phyloP scores from a whole-genome alignment of 768 basidiomycete genomes.

The Russula sp. region DNA sequence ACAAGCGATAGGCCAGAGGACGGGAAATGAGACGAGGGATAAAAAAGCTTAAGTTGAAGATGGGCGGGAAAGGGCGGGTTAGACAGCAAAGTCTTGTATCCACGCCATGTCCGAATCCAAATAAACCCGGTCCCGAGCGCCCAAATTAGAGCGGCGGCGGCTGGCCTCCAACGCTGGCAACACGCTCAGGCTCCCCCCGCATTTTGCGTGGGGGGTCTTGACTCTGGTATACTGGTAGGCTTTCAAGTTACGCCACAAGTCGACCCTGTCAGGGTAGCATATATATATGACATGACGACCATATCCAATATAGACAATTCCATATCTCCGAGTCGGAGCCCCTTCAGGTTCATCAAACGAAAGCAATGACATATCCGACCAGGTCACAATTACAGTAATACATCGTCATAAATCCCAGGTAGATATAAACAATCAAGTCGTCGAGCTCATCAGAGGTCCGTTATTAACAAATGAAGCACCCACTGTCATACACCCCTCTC shows the following conservation, averaged over 20 bases:
- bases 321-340: too few species aligned
- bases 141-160: neutral
- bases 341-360: too few species aligned
- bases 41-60: neutral
- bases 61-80: neutral
- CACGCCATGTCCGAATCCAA: conserved; percentile 21
- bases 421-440: neutral
- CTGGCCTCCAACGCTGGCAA: too few species aligned
- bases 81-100: neutral
- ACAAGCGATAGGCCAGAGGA: neutral
- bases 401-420: conserved; percentile 1
- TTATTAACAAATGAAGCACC: conserved; percentile 22
- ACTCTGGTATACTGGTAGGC: too few species aligned
- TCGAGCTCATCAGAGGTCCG: too few species aligned
- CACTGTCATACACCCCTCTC: conserved; percentile 11
- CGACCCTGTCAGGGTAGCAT: too few species aligned
- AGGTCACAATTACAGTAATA: neutral
- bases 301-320: too few species aligned
- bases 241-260: too few species aligned
- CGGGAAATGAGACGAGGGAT: neutral
- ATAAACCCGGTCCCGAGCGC: neutral
- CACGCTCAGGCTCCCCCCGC: too few species aligned
- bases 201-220: too few species aligned
- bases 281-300: too few species aligned
- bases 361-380: neutral